Base-by-base conservation (phyloP, 495 filamentous ascomycete species). In the Penicillium fimorum region DNA sequence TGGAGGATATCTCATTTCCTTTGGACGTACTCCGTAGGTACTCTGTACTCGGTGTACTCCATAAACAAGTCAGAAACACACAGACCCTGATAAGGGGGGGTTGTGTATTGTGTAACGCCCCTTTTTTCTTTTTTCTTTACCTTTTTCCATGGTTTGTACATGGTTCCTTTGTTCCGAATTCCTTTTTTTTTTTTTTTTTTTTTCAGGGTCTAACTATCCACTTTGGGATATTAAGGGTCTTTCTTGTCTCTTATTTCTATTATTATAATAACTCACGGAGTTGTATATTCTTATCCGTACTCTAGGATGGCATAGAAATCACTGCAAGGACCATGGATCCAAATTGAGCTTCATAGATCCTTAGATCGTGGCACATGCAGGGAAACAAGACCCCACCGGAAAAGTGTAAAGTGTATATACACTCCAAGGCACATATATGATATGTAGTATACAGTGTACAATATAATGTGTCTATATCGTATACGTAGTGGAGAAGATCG, bases 301-400 rank as follows among this genome's bases (percentile, higher is more conserved):
- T 22, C 22, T 22, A 22, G 22, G 22, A 27, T 4, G 1, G 2
- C 25, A 27, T 4, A 41, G 32, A 40, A 8, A n/a, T 48, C 47
- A 58, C 25, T 58, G 60, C 50, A 61, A 55, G 55, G 55, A 52
- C 47, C 27, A 56, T 54, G 43, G 53, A 41, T 51, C 49, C n/a
- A 43, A 30, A 43, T 25, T 37, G 52, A 55, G 30, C n/a, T 41
- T 46, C 9, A 49, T 49, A 42, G 27, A 53, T 24, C n/a, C n/a
- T n/a, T 30, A 62, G 56, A 67, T 67, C 62, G 62, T 65, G 54
- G 58, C 57, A 66, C 50, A 63, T 65, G 57, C 59, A 65, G 57
- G 55, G 46, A 50, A 57, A 51, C 53, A 61, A 53, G 55, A 40
- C 18, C 22, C 48, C 22, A n/a, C 48, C 35, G 15, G 7, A 17